Conservation (phyloP, 495 filamentous ascomycete species). For the Geopyxis carbonaria region DNA sequence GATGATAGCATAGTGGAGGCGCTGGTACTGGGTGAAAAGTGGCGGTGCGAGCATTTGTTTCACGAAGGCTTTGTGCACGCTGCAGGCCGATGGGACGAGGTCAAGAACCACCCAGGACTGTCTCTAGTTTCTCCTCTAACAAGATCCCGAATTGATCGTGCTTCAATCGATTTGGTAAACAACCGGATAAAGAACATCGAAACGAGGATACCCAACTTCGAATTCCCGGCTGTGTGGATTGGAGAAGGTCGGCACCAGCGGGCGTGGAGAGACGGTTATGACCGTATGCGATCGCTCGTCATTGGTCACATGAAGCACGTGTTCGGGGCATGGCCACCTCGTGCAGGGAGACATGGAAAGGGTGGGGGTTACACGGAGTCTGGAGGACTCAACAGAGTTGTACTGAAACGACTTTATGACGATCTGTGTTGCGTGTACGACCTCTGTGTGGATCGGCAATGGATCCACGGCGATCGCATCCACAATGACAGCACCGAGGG, state of each 20-base stretch:
- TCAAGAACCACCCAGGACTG: slow-evolving; percentile 46
- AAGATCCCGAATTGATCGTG: slow-evolving; percentile 60
- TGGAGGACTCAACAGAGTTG: slow-evolving; percentile 65
- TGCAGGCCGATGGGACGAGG: slow-evolving; percentile 69
- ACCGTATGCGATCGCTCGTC: slow-evolving; percentile 54
- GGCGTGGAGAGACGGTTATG: slow-evolving; percentile 58
- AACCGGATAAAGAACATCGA: slow-evolving; percentile 42
- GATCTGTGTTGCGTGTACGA: slow-evolving; percentile 83
- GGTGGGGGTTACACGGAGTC: slow-evolving; percentile 76
- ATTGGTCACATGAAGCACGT: slow-evolving; percentile 61
- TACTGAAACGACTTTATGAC: slow-evolving; percentile 64
- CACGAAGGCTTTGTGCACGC: slow-evolving; percentile 83
- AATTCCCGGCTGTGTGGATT: slow-evolving; percentile 81
- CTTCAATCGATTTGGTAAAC: slow-evolving; percentile 60
- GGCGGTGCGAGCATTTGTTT: slow-evolving; percentile 67
- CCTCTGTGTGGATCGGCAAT: slow-evolving; percentile 59
- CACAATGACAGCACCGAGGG: slow-evolving; percentile 27
- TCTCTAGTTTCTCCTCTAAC: slow-evolving; percentile 51
- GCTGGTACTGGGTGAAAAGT: slow-evolving; percentile 67
- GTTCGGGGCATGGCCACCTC: slow-evolving; percentile 90
- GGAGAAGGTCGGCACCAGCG: slow-evolving; percentile 42
- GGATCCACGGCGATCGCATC: slow-evolving; percentile 32
- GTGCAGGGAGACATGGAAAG: slow-evolving; percentile 54
- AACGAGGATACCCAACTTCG: slow-evolving; percentile 38
- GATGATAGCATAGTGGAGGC: slow-evolving; percentile 83